phyloP scores from a whole-genome alignment of 306 rosid genomes.

The Albizia julibrissin region DNA sequence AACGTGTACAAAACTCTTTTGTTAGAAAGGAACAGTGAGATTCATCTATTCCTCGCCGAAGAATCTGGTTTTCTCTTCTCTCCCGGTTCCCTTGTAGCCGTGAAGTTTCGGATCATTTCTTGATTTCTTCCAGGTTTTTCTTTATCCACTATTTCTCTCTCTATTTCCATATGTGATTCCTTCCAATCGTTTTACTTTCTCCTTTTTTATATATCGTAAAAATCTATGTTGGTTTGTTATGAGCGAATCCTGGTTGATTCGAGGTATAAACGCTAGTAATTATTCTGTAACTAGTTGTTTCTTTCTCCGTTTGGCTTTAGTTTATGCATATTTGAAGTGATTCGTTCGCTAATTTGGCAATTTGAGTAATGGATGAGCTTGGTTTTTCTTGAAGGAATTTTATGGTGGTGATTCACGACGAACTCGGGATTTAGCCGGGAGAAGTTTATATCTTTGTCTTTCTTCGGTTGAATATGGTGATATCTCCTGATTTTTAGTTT shows the following conservation, averaged over 20 bases:
- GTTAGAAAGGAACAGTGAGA: not conserved
- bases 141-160: constrained; percentile 25
- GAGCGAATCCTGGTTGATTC: constrained; percentile 12
- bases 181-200: not conserved
- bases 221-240: not conserved
- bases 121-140: constrained; percentile 31
- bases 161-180: not conserved
- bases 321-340: not conserved
- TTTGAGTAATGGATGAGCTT: constrained; percentile 34
- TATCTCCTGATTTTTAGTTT: constrained; percentile 23
- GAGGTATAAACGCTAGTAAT: not conserved
- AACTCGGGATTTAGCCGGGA: constrained; percentile 33
- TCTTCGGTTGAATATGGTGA: constrained; percentile 28
- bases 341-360: constrained; percentile 9
- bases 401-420: constrained; percentile 24
- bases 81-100: not conserved
- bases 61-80: constrained; percentile 9
- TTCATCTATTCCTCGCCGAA: constrained; percentile 24
- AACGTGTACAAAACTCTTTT: constrained; percentile 27
- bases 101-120: not conserved
- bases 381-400: constrained; percentile 37
- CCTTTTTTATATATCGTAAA: not conserved
- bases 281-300: not conserved
- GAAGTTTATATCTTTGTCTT: constrained; percentile 20
- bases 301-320: not conserved